Conservation (phyloP, 805 yeast genomes). For the Starmerella cellae region DNA sequence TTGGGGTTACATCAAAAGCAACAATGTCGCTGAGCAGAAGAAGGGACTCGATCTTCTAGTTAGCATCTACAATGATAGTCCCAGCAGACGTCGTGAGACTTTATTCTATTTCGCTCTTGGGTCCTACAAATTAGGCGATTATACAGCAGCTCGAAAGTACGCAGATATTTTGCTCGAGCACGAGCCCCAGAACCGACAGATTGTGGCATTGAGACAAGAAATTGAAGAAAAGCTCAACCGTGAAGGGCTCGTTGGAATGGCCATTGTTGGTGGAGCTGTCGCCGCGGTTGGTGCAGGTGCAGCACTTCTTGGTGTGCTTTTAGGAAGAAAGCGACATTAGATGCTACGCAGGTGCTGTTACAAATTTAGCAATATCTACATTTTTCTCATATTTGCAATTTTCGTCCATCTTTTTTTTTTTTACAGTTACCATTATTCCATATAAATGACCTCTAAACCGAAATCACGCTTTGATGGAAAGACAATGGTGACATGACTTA, state of each 20-base stretch:
- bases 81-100: constrained; percentile 76
- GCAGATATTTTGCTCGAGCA: constrained; percentile 59
- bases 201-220: constrained; percentile 51
- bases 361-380: too few relatives aligned
- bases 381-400: too few relatives aligned
- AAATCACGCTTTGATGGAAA: too few relatives aligned
- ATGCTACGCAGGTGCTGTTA: too few relatives aligned
- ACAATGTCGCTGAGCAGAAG: constrained; percentile 48
- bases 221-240: constrained; percentile 74
- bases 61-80: constrained; percentile 52
- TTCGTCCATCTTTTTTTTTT: too few relatives aligned
- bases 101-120: constrained; percentile 80
- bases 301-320: constrained; percentile 27
- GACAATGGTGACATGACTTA: too few relatives aligned
- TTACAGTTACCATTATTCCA: too few relatives aligned
- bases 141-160: constrained; percentile 70
- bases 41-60: constrained; percentile 63
- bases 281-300: constrained; percentile 73
- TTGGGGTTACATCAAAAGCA: constrained; percentile 84
- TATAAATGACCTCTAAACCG: too few relatives aligned
- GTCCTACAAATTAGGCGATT: constrained; percentile 77
- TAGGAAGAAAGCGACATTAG: constrained; percentile 17
- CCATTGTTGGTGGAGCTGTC: constrained; percentile 70
- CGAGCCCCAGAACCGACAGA: constrained; percentile 81
- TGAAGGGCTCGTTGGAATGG: constrained; percentile 82